These are phyloP conservation scores for Leptographium radiaticola DNA, from an alignment of 2,329 filamentous ascomycete species.

Conservation along the genomic window DNA sequence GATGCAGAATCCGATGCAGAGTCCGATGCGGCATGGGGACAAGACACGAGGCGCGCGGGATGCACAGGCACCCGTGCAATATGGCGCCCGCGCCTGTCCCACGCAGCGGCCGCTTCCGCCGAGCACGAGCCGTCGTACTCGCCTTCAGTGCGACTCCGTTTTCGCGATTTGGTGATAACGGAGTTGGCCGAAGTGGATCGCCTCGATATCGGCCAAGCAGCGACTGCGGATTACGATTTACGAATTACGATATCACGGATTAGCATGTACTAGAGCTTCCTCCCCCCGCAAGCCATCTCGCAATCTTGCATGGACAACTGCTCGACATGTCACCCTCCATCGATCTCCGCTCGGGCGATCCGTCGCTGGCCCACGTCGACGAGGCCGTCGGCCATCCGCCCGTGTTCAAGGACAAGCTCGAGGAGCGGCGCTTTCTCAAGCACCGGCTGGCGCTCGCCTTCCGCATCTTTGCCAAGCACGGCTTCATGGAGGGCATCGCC, in stretches of 20 bases:
- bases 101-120: too few species aligned
- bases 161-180: background rate
- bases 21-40: too few species aligned
- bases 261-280: background rate
- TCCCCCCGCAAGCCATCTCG: background rate
- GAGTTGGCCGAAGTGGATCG: background rate
- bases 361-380: slow-evolving; percentile 7
- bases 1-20: too few species aligned
- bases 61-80: too few species aligned
- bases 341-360: slow-evolving; percentile 9
- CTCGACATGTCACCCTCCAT: slow-evolving; percentile 5
- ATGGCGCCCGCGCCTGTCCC: too few species aligned
- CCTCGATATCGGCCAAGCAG: background rate
- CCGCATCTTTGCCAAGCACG: slow-evolving; percentile 40
- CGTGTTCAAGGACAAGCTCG: slow-evolving; percentile 12
- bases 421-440: slow-evolving; percentile 38
- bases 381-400: slow-evolving; percentile 8
- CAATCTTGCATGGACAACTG: too few species aligned
- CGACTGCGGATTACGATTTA: too few species aligned
- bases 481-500: slow-evolving; percentile 47
- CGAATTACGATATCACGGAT: too few species aligned
- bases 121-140: too few species aligned
- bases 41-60: too few species aligned
- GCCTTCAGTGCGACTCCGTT: too few species aligned
- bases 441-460: slow-evolving; percentile 39